These are phyloP conservation scores for Erodium trifolium DNA, from an alignment of 441 rosid genomes.

Conservation along the genomic window DNA sequence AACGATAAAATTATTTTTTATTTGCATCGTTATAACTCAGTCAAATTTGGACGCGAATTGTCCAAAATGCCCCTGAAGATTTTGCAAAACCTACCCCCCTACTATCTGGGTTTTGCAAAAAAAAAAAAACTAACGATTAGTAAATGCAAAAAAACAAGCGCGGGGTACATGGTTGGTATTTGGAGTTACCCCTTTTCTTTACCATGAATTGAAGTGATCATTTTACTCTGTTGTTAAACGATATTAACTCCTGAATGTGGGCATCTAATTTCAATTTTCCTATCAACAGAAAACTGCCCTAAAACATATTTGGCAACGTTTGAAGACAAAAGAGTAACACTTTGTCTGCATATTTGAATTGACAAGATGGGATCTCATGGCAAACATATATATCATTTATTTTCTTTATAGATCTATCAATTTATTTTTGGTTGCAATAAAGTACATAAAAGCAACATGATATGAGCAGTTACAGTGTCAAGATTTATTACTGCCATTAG, in stretches of 20 bases:
- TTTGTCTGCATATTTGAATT: not conserved
- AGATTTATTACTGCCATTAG: too few species aligned
- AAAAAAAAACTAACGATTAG: too few species aligned
- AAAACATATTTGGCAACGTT: not conserved
- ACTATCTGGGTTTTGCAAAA: too few species aligned
- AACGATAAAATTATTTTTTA: too few species aligned
- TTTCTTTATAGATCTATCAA: not conserved
- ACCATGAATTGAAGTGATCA: not conserved
- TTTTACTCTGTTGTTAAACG: not conserved
- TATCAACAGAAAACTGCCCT: not conserved
- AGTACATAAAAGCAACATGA: constrained; percentile 4
- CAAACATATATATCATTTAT: not conserved
- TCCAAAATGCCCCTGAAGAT: too few species aligned
- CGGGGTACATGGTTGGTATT: too few species aligned
- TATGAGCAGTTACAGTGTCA: not conserved
- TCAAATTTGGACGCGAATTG: too few species aligned
- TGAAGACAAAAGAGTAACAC: not conserved
- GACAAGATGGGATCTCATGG: not conserved
- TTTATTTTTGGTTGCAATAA: not conserved
- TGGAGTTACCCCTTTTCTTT: not conserved
- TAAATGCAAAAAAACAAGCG: too few species aligned
- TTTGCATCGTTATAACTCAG: too few species aligned
- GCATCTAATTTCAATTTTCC: not conserved
- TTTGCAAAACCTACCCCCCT: too few species aligned
- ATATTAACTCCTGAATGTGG: not conserved